Base-by-base conservation (phyloP, 371 early-diverging fungal genomes). In the Conidiobolus incongruus region DNA sequence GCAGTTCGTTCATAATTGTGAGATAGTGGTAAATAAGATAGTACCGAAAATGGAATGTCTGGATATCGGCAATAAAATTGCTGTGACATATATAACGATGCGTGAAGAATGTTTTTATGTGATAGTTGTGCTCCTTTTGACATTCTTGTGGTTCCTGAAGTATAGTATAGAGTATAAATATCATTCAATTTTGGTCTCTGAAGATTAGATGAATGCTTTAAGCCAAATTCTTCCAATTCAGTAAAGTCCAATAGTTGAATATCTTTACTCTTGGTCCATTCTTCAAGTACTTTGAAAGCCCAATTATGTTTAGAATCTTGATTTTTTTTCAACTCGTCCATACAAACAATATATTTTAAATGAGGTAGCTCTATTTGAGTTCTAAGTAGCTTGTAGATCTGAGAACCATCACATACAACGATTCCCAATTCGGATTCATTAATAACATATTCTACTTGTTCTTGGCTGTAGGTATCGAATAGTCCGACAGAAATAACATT, bases 81-180 rank as follows among this genome's bases (percentile, higher is more conserved):
- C n/a, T n/a, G n/a, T n/a, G n/a, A n/a, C n/a, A n/a, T n/a, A n/a
- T n/a, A n/a, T n/a, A n/a, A n/a, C n/a, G n/a, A n/a, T n/a, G n/a
- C n/a, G n/a, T n/a, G n/a, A n/a, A n/a, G n/a, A n/a, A n/a, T 63
- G 52, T 65, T 68, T 16, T 34, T 13, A 29, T 72, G 68, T 5
- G 65, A 60, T 11, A 68, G 16, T 54, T 70, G 59, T 15, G 60
- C 70, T 30, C 70, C 70, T 58, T 71, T 62, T 45, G 93, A 91
- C 13, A 51, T 52, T 1, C 86, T 89, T 1, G 81, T 74, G 28
- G 82, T 69, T 38, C 98, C 96, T 46, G 81, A 78, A 4, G 99
- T 99, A 56, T 93, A 97, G 65, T 89, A 92, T 43, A 97, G 85
- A 21, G 87, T 82, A 48, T 80, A 81, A 16, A 83, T 23, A 43